Conservation (phyloP, 257 asterid genomes). For the Coffea canephora region DNA sequence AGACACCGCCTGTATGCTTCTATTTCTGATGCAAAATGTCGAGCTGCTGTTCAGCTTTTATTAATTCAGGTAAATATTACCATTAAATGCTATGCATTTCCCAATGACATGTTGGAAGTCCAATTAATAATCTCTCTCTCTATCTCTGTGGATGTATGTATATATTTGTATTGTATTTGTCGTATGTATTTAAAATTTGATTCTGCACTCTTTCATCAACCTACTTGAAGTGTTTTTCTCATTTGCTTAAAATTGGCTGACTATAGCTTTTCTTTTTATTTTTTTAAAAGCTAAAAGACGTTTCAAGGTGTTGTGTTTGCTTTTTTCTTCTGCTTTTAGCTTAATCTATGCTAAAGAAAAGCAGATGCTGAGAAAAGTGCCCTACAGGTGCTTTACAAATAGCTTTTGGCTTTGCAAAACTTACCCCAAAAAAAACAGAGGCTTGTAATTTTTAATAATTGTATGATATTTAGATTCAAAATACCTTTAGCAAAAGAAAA, state of each 20-base stretch:
- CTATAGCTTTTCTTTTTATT: background rate
- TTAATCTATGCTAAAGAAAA: background rate
- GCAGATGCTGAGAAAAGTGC: background rate
- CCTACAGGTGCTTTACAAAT: background rate
- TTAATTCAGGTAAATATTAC: slow-evolving; percentile 61
- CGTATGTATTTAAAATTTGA: background rate
- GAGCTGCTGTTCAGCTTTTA: slow-evolving; percentile 95
- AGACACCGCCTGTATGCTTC: slow-evolving; percentile 59
- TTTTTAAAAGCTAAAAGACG: background rate
- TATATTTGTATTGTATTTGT: no score
- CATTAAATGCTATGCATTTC: background rate
- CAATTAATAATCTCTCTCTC: background rate
- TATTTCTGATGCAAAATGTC: slow-evolving; percentile 80
- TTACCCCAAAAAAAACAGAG: no score
- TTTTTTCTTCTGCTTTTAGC: background rate
- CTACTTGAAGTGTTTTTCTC: no score
- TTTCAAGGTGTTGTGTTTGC: background rate
- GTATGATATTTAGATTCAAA: background rate
- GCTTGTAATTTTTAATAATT: no score
- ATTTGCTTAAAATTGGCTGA: background rate
- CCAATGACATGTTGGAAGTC: background rate
- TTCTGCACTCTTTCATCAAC: background rate
- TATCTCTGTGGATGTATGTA: no score
- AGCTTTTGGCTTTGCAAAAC: background rate
- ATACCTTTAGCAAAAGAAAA: no score